Percentiles rank a stretch among this genome's conserved stretches.
phyloP scores from a whole-genome alignment of 1,139 yeast genomes.

The Scheffersomyces segobiensis region DNA sequence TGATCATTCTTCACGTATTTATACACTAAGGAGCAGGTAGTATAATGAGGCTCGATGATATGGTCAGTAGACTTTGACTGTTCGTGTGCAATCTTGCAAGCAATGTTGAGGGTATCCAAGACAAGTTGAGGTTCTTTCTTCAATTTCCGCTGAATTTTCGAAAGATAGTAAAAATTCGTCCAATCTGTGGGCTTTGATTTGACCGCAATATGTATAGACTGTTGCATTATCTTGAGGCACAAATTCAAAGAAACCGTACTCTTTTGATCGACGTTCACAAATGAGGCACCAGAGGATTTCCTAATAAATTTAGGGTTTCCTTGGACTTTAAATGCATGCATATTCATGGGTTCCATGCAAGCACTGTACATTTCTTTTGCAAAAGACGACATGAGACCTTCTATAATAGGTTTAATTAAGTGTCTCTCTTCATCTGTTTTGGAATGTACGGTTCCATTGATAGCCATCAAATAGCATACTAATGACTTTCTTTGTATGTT shows the following conservation, averaged over 20 bases:
- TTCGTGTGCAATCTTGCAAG: constrained; percentile 45
- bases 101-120: constrained; percentile 36
- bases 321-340: constrained; percentile 49
- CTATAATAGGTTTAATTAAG: constrained; percentile 33
- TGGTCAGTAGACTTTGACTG: constrained; percentile 50
- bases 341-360: constrained; percentile 66
- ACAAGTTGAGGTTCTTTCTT: constrained; percentile 27
- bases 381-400: constrained; percentile 55
- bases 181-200: constrained; percentile 54
- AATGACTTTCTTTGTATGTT: constrained; percentile 68
- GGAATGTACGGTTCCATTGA: constrained; percentile 44
- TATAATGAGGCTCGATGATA: constrained; percentile 74
- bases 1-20: constrained; percentile 49
- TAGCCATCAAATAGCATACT: constrained; percentile 74
- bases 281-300: constrained; percentile 22
- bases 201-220: constrained; percentile 45
- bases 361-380: constrained; percentile 66
- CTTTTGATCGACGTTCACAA: constrained; percentile 22
- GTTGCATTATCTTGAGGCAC: constrained; percentile 38
- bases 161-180: constrained; percentile 58
- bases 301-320: constrained; percentile 36
- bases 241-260: constrained; percentile 25
- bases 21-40: constrained; percentile 56
- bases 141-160: constrained; percentile 61
- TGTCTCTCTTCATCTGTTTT: constrained; percentile 13